These are phyloP conservation scores for Fusarium nematophilum DNA, from an alignment of 2,329 filamentous ascomycete species.

Conservation along the genomic window DNA sequence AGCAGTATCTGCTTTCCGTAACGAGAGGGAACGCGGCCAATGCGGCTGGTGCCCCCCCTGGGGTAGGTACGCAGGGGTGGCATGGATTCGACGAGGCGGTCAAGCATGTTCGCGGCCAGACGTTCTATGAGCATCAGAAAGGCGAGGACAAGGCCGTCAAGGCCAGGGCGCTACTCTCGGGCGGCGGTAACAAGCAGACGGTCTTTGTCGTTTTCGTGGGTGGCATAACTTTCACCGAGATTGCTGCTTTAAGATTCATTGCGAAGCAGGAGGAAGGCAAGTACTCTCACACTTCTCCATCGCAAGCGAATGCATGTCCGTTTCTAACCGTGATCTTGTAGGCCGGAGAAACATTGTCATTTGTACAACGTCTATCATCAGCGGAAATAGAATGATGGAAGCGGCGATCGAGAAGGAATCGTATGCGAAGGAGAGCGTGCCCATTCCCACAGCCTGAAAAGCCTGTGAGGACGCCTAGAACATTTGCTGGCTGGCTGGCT, in stretches of 20 bases:
- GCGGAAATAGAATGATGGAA: constrained; percentile 89
- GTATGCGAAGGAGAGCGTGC: constrained; percentile 60
- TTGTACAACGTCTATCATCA: constrained; percentile 91
- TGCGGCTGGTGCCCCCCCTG: constrained; percentile 46
- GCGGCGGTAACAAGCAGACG: constrained; percentile 82
- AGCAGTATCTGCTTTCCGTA: constrained; percentile 80
- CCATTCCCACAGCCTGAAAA: constrained; percentile 34
- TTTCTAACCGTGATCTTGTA: constrained; percentile 46
- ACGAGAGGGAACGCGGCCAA: constrained; percentile 69
- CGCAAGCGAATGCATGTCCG: not conserved
- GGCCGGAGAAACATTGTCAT: constrained; percentile 86
- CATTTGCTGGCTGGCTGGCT: constrained; percentile 14
- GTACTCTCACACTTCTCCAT: constrained; percentile 33
- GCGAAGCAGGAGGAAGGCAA: constrained; percentile 82
- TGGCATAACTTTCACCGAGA: constrained; percentile 96
- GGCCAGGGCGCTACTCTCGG: constrained; percentile 84
- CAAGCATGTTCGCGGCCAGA: constrained; percentile 87
- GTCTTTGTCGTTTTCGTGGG: constrained; percentile 97
- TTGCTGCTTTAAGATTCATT: constrained; percentile 92
- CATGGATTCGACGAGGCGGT: constrained; percentile 92
- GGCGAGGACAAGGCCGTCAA: constrained; percentile 93
- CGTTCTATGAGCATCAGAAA: constrained; percentile 92
- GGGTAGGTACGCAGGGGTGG: constrained; percentile 82
- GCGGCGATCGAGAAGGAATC: constrained; percentile 80
- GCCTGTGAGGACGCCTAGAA: constrained; percentile 35